Evolutionary conservation across 176 grass and related monocot genomes (phyloP).

Genomic region (Phoenix roebelenii): DNA sequence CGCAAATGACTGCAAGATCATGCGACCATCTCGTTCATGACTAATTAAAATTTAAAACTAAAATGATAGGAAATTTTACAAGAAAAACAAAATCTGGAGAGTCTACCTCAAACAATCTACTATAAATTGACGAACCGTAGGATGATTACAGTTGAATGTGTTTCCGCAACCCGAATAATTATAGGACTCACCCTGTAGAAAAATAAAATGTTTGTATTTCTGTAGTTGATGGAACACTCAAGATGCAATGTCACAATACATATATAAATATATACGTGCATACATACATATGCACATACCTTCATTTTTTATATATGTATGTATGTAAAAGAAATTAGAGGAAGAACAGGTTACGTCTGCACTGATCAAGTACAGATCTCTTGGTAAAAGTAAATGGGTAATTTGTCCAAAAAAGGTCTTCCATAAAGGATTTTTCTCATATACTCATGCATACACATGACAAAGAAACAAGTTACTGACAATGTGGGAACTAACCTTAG

Average conservation of each 20-base stretch:
- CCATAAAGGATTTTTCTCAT: no score
- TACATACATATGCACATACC: no score
- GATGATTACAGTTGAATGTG: slow-evolving; percentile 99
- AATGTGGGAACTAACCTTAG: slow-evolving; percentile 43
- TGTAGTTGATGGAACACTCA: slow-evolving; percentile 2
- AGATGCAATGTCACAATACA: background rate
- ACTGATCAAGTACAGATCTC: no score
- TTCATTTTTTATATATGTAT: no score
- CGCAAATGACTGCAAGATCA: no score
- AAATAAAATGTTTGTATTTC: slow-evolving; percentile 10
- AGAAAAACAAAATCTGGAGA: background rate
- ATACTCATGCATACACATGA: slow-evolving; percentile 2
- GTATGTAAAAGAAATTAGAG: no score
- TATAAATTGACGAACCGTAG: slow-evolving; percentile 83
- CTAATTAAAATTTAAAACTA: no score
- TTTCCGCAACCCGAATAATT: slow-evolving; percentile 97
- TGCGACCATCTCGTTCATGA: no score
- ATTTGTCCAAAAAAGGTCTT: no score
- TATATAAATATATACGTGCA: no score
- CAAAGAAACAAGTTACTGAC: background rate
- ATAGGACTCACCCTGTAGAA: slow-evolving; percentile 87
- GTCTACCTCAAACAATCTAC: slow-evolving; percentile 91
- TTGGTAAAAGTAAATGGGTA: no score
- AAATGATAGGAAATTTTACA: background rate
- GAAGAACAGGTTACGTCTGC: no score